These are phyloP conservation scores for Microcera coccophila DNA, from an alignment of 2,329 filamentous ascomycete species.

Conservation along the genomic window DNA sequence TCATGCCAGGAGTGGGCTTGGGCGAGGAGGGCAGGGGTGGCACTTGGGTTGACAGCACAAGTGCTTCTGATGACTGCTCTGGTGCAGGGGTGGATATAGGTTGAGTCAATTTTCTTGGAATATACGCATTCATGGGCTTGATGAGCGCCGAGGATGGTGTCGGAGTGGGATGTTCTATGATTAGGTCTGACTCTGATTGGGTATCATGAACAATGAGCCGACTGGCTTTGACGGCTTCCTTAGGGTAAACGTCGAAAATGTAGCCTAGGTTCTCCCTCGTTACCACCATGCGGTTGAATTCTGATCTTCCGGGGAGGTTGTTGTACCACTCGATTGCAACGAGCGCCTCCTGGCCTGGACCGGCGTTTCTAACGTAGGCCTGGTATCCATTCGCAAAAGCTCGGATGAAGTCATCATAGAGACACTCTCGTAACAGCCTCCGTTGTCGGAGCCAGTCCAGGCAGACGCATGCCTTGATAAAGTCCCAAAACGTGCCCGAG, in stretches of 20 bases:
- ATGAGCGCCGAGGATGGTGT: slow-evolving; percentile 6
- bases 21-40: slow-evolving; percentile 15
- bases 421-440: slow-evolving; percentile 36
- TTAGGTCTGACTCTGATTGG: slow-evolving; percentile 6
- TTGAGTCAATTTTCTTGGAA: not conserved
- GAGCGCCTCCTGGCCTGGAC: slow-evolving; percentile 27
- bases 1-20: slow-evolving; percentile 15
- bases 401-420: slow-evolving; percentile 53
- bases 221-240: slow-evolving; percentile 26
- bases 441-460: slow-evolving; percentile 37
- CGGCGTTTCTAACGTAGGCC: slow-evolving; percentile 35
- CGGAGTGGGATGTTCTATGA: slow-evolving; percentile 3
- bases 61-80: slow-evolving; percentile 8
- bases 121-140: slow-evolving; percentile 12
- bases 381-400: slow-evolving; percentile 41
- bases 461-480: slow-evolving; percentile 44
- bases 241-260: slow-evolving; percentile 33
- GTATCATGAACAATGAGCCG: slow-evolving; percentile 10
- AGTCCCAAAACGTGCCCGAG: slow-evolving; percentile 36
- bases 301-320: slow-evolving; percentile 23
- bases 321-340: slow-evolving; percentile 43
- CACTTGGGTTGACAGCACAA: slow-evolving; percentile 11
- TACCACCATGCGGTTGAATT: slow-evolving; percentile 33
- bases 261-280: slow-evolving; percentile 33
- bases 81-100: not conserved